Conservation (phyloP, 345 rosid genomes). For the Lepidium aucheri region DNA sequence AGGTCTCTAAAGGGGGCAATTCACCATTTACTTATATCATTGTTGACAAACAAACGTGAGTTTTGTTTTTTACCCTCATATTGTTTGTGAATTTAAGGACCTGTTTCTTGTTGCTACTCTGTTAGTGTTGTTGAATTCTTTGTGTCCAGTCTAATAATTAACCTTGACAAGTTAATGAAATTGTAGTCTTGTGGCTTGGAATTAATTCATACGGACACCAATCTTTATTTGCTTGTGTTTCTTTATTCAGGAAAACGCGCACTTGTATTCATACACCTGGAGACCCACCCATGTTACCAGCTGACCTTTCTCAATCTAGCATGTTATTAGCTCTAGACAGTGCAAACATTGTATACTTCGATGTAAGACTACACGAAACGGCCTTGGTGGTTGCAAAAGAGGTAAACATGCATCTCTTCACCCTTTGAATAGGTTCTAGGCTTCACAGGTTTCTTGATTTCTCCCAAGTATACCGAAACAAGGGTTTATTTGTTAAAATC, state of each 20-base stretch:
- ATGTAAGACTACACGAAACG: constrained; percentile 58
- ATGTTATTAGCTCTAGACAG: constrained; percentile 52
- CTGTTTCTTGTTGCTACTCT: neutral
- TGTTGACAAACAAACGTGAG: constrained; percentile 78
- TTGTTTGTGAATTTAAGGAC: constrained; percentile 1
- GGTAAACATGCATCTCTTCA: constrained; percentile 36
- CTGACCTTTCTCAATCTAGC: constrained; percentile 43
- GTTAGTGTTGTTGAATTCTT: neutral
- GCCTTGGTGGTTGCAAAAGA: constrained; percentile 60
- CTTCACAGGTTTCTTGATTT: neutral
- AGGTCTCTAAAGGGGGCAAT: constrained; percentile 41
- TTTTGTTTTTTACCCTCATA: neutral
- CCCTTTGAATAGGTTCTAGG: neutral
- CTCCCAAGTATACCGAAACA: neutral
- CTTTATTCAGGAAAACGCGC: constrained; percentile 63
- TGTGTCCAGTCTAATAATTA: neutral
- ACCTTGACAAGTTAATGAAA: neutral
- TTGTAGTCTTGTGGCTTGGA: neutral
- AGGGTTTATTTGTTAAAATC: too few relatives aligned
- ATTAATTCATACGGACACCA: neutral
- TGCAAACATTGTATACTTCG: constrained; percentile 56
- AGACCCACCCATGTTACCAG: constrained; percentile 54
- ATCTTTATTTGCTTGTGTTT: neutral
- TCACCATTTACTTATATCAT: constrained; percentile 83
- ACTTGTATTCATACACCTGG: constrained; percentile 93